A percentile compares a stretch with the other conserved stretches of the same genome.
These are phyloP conservation scores for Colletotrichum sp. DNA, from an alignment of 2,329 filamentous ascomycete genomes.

Conservation along the genomic window DNA sequence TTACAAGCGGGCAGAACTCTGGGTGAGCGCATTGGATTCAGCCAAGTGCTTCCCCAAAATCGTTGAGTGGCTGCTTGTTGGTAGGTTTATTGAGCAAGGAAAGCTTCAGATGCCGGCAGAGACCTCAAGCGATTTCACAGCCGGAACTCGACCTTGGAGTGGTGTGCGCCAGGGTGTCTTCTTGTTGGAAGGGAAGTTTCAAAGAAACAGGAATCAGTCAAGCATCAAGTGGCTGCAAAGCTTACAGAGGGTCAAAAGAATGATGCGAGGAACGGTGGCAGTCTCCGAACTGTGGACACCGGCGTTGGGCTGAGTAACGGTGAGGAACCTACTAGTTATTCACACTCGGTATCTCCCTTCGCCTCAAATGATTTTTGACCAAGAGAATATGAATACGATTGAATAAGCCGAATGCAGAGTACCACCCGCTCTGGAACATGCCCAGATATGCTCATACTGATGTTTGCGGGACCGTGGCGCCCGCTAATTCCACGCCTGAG, in stretches of 20 bases:
- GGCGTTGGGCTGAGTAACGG: too few species aligned
- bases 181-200: not conserved
- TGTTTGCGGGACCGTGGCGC: not conserved
- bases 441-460: not conserved
- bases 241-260: not conserved
- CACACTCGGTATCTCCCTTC: too few species aligned
- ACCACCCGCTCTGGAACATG: not conserved
- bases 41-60: not conserved
- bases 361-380: not conserved
- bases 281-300: not conserved
- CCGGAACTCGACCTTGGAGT: not conserved
- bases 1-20: not conserved
- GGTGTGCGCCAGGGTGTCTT: not conserved
- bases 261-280: not conserved
- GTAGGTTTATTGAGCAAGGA: not conserved
- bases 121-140: not conserved
- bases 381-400: not conserved
- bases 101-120: not conserved
- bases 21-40: not conserved
- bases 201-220: not conserved
- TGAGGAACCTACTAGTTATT: too few species aligned
- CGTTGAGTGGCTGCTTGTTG: not conserved
- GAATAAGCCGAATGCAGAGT: not conserved
- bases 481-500: not conserved
- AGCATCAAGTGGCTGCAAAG: not conserved